Conservation (phyloP, 2,329 filamentous ascomycete species). For the Fusarium tanahbumbuense region DNA sequence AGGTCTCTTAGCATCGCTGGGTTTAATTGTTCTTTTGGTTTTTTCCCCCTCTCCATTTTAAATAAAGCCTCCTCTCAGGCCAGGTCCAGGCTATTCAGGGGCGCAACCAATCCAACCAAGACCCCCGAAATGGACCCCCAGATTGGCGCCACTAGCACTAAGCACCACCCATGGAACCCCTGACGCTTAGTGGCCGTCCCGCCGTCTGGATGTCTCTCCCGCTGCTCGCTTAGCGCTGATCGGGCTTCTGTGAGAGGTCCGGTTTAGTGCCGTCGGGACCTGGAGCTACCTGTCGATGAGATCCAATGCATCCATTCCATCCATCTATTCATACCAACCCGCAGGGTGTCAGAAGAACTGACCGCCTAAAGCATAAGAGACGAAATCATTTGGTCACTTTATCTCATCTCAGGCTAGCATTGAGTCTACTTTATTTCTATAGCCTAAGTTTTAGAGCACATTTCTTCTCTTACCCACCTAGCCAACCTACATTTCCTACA, state of each 20-base stretch:
- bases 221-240: slow-evolving; percentile 47
- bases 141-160: slow-evolving; percentile 48
- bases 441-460: too few species aligned
- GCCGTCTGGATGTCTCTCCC: slow-evolving; percentile 40
- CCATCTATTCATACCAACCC: too few species aligned
- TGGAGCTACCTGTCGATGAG: slow-evolving; percentile 28
- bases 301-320: background rate
- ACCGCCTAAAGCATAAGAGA: too few species aligned
- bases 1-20: slow-evolving; percentile 37
- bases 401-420: too few species aligned
- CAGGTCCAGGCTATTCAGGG: slow-evolving; percentile 41
- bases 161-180: slow-evolving; percentile 43
- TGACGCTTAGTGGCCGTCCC: slow-evolving; percentile 45
- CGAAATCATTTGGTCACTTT: too few species aligned
- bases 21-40: slow-evolving; percentile 47
- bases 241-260: slow-evolving; percentile 41
- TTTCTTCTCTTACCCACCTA: too few species aligned
- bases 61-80: slow-evolving; percentile 41
- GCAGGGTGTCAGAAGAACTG: too few species aligned
- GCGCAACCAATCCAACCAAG: slow-evolving; percentile 47
- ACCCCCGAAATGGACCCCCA: slow-evolving; percentile 44
- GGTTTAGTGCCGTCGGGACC: slow-evolving; percentile 40
- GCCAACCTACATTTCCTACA: background rate
- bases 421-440: too few species aligned
- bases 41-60: slow-evolving; percentile 40